Percentiles rank a stretch among this genome's conserved stretches.
Evolutionary conservation across 1,284 basidiomycete genomes (phyloP).

Genomic region (Chalciporus piperatoides): DNA sequence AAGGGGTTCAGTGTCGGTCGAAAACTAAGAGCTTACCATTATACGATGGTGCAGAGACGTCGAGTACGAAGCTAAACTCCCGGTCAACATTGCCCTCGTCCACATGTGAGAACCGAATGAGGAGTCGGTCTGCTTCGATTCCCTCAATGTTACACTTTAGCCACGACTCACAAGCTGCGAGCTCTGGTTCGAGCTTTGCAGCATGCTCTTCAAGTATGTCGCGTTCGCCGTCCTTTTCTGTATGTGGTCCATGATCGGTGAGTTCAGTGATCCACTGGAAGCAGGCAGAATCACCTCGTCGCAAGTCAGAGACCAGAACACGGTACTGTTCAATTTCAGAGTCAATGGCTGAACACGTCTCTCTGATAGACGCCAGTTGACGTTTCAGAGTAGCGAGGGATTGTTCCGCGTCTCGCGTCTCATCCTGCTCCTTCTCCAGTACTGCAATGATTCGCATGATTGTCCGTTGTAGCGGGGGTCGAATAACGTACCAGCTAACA

Average conservation of each 20-base stretch:
- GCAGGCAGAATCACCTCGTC: conserved; percentile 46
- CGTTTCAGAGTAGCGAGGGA: conserved; percentile 58
- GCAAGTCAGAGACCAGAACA: conserved; percentile 52
- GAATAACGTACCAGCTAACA: conserved; percentile 54
- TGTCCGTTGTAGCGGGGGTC: not conserved
- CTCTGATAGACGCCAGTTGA: conserved; percentile 56
- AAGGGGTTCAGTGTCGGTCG: not conserved
- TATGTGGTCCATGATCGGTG: not conserved
- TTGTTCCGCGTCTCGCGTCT: conserved; percentile 64
- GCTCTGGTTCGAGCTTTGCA: conserved; percentile 52
- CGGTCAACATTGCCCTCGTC: conserved; percentile 54
- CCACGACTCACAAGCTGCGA: conserved; percentile 53
- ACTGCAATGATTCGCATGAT: conserved; percentile 36
- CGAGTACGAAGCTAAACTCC: conserved; percentile 75
- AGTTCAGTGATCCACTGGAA: not conserved
- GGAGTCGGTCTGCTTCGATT: conserved; percentile 65
- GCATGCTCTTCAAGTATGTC: conserved; percentile 58
- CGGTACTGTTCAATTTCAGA: conserved; percentile 69
- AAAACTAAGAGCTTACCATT: conserved; percentile 50
- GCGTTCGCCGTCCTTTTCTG: conserved; percentile 69
- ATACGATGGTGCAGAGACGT: conserved; percentile 60
- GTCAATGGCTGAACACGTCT: conserved; percentile 56
- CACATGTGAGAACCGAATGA: conserved; percentile 69
- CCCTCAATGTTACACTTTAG: conserved; percentile 72
- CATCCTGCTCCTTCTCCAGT: conserved; percentile 65